A percentile compares a stretch with the other conserved stretches of the same genome.
Evolutionary conservation across 345 rosid genomes (phyloP).

Genomic region (Pugionium dolabratum): DNA sequence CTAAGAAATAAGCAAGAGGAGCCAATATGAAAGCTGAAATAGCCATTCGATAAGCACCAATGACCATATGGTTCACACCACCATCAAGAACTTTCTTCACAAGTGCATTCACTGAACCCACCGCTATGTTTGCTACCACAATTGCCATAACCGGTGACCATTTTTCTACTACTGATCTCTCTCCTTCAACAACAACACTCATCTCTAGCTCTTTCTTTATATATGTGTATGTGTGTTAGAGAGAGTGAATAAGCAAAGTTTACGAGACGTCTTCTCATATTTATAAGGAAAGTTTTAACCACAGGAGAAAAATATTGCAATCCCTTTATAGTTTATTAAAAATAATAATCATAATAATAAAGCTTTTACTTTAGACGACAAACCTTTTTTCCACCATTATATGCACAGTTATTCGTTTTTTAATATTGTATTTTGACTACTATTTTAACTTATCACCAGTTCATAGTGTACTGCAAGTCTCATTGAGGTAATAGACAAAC

Average conservation of each 20-base stretch:
- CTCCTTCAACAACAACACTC: constrained; percentile 4
- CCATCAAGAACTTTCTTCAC: constrained; percentile 56
- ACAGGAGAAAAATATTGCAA: no score
- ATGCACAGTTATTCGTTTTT: no score
- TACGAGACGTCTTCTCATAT: constrained; percentile 7
- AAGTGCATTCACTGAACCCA: constrained; percentile 58
- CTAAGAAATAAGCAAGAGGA: constrained; percentile 54
- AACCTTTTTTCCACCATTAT: no score
- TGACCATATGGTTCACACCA: constrained; percentile 56
- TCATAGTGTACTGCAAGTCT: no score
- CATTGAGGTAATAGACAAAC: no score
- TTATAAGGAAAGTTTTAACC: constrained; percentile 14
- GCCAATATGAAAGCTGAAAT: constrained; percentile 54
- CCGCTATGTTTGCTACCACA: constrained; percentile 48
- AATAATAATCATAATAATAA: neutral
- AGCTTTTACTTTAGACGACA: no score
- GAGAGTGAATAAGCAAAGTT: constrained; percentile 28
- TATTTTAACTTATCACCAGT: no score
- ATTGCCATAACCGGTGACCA: constrained; percentile 56
- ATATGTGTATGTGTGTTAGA: constrained; percentile 1
- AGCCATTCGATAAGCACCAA: constrained; percentile 55
- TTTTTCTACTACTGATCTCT: neutral
- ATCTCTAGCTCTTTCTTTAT: constrained; percentile 6
- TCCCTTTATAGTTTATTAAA: no score
- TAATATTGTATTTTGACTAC: no score